Evolutionary conservation across 2,329 filamentous ascomycete species (phyloP).

Genomic region (Colletotrichum higginsianum): DNA sequence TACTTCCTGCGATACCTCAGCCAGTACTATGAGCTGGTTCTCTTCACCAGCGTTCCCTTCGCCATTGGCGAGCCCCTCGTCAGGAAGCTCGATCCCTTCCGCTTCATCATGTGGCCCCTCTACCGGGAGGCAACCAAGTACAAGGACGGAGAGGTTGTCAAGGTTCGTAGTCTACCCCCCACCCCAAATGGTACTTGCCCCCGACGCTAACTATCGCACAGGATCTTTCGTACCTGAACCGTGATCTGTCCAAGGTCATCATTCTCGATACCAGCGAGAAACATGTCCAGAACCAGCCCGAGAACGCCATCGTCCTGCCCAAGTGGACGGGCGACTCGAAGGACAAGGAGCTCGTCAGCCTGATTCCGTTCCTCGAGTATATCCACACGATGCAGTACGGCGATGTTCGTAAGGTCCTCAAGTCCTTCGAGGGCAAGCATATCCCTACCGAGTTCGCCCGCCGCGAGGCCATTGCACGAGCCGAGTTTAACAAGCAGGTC

Average conservation of each 20-base stretch:
- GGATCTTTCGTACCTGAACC: conserved; percentile 98
- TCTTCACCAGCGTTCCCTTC: conserved; percentile 92
- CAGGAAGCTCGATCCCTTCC: conserved; percentile 94
- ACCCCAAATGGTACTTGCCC: background rate
- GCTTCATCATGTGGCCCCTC: conserved; percentile 94
- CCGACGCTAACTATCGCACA: conserved; percentile 54
- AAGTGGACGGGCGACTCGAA: conserved; percentile 89
- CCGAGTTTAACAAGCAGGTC: conserved; percentile 86
- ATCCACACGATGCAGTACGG: conserved; percentile 92
- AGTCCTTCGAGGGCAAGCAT: conserved; percentile 89
- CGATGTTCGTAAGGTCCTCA: conserved; percentile 88
- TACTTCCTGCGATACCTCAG: conserved; percentile 98
- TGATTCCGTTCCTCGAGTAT: conserved; percentile 98
- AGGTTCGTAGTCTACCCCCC: conserved; percentile 69
- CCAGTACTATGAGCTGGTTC: conserved; percentile 97
- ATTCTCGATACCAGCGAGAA: conserved; percentile 89
- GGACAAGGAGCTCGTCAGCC: conserved; percentile 87
- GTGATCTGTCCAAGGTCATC: conserved; percentile 94
- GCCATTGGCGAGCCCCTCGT: conserved; percentile 89
- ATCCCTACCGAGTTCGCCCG: conserved; percentile 93
- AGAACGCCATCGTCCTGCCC: conserved; percentile 92
- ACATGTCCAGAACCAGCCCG: conserved; percentile 91
- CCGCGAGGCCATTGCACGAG: conserved; percentile 87
- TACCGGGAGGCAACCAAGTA: conserved; percentile 98
- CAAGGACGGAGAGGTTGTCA: conserved; percentile 95